Conservation (phyloP, 169 alveolate species). For the Plasmodium ovale region DNA sequence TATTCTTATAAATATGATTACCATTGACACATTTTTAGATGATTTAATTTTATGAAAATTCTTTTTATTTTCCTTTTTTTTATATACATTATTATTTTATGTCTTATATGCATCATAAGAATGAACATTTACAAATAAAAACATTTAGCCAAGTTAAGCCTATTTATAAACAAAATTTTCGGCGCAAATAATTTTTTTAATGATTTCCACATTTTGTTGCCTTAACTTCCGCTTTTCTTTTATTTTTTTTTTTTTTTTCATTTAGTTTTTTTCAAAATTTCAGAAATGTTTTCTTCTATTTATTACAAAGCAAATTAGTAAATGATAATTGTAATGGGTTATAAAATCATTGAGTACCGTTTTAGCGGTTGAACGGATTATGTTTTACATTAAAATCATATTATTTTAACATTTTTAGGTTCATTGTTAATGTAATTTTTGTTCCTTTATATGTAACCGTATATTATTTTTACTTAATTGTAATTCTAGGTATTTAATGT, state of each 20-base stretch:
- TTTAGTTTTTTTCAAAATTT: too few relatives aligned
- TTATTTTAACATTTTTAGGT: background rate
- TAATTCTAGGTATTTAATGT: background rate
- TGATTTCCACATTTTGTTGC: background rate
- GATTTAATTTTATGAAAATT: too few relatives aligned
- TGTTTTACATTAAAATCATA: background rate
- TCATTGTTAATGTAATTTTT: background rate
- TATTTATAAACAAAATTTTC: too few relatives aligned
- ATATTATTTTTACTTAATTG: background rate
- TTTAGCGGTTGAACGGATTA: slow-evolving; percentile 1
- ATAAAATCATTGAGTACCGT: background rate
- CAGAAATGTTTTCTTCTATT: too few relatives aligned
- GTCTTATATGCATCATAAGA: background rate
- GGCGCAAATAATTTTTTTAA: too few relatives aligned
- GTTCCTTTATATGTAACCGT: background rate
- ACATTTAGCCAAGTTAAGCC: background rate
- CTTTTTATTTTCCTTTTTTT: too few relatives aligned
- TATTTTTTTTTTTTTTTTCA: too few relatives aligned
- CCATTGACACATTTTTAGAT: too few relatives aligned
- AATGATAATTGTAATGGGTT: background rate
- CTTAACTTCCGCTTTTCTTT: too few relatives aligned
- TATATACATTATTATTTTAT: too few relatives aligned
- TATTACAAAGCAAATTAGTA: background rate
- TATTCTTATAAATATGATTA: too few relatives aligned
- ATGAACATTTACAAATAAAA: background rate